phyloP scores from a whole-genome alignment of 345 rosid genomes.

The Populus simonii region DNA sequence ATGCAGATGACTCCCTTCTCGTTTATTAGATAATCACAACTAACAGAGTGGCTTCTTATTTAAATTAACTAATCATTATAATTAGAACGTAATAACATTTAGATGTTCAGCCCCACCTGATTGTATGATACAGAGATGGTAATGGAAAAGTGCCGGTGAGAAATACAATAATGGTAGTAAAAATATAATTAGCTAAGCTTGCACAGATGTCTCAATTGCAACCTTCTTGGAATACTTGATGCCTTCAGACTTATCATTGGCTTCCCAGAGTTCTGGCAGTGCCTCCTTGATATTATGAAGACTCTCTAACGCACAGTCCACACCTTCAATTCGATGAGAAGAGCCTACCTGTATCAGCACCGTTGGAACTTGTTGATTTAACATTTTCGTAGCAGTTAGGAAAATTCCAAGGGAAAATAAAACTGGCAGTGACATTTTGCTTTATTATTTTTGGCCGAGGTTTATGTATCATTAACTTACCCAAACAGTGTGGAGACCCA shows the following conservation, averaged over 20 bases:
- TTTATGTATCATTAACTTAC: conserved; percentile 11
- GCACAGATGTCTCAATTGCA: conserved; percentile 65
- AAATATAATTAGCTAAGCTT: conserved; percentile 39
- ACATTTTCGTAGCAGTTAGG: too few relatives aligned
- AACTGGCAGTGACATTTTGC: too few relatives aligned
- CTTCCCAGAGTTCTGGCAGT: conserved; percentile 69
- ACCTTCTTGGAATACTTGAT: conserved; percentile 43
- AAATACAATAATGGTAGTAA: neutral
- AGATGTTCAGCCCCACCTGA: too few relatives aligned
- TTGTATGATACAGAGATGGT: too few relatives aligned
- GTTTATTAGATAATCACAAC: too few relatives aligned
- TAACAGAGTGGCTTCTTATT: too few relatives aligned
- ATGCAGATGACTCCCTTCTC: too few relatives aligned
- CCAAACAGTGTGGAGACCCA: conserved; percentile 23
- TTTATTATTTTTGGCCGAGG: too few relatives aligned
- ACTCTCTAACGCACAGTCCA: conserved; percentile 71
- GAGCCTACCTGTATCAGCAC: conserved; percentile 52
- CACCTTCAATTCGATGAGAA: conserved; percentile 55
- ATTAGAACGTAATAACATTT: too few relatives aligned
- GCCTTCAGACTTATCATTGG: conserved; percentile 42
- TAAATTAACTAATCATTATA: too few relatives aligned
- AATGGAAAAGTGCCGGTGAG: too few relatives aligned
- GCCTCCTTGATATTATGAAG: conserved; percentile 83
- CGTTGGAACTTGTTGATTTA: neutral
- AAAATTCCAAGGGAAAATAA: too few relatives aligned